phyloP scores from a whole-genome alignment of 257 asterid species.

The Schizonepeta tenuifolia region DNA sequence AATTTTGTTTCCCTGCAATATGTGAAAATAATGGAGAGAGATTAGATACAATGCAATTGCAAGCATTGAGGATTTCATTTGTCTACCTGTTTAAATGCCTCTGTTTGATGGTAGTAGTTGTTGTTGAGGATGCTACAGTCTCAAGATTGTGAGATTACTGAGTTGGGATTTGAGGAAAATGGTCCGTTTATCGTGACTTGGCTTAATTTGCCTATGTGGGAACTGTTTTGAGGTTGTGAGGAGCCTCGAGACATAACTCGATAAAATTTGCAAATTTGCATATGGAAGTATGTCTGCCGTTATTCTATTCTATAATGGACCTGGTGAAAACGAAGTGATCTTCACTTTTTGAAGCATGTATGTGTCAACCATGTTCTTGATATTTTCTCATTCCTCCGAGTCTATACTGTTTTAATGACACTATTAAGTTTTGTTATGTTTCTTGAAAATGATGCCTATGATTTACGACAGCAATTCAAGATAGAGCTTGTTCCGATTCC shows the following conservation, averaged over 20 bases:
- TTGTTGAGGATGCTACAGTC: background rate
- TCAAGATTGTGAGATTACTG: background rate
- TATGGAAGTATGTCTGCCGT: background rate
- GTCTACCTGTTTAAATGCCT: too few species aligned
- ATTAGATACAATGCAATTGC: background rate
- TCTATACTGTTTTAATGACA: conserved; percentile 6
- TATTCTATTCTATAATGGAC: background rate
- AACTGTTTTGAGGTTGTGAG: background rate
- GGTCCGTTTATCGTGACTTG: background rate
- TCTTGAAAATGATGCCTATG: background rate
- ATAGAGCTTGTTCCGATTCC: background rate
- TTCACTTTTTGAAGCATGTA: background rate
- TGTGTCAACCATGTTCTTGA: background rate
- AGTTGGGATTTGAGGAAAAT: conserved; percentile 16
- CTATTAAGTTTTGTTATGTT: background rate
- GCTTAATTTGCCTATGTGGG: conserved; percentile 5
- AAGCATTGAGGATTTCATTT: conserved; percentile 8
- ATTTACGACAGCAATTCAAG: background rate
- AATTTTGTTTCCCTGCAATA: background rate
- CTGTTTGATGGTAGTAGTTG: background rate
- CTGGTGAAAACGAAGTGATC: background rate
- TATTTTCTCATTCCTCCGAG: conserved; percentile 8
- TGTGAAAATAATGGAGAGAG: background rate
- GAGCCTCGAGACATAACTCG: conserved; percentile 11
- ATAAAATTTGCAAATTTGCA: background rate